Evolutionary conservation across 176 grass and related monocot species (phyloP), one percentile per base, ranked within the genome.

Genomic region (Carex pumila): DNA sequence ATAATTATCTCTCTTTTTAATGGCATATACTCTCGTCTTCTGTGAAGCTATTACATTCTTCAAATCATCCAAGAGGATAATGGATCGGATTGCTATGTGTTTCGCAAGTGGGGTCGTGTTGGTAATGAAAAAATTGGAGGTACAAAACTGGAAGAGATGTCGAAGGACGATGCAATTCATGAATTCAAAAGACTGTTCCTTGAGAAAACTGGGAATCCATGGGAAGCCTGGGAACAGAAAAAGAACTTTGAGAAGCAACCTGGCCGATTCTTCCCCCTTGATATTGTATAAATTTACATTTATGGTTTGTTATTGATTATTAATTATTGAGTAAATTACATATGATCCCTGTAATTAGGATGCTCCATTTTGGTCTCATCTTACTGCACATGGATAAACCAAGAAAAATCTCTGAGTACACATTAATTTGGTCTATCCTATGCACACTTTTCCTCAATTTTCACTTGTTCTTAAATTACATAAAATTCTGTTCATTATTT

Each of bases 131-230:
- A 84, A 90, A 94, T 98, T 90, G 95, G 95, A 85, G 86, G 89
- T 36, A 84, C 61, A 39, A 98, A 98, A 62, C 62, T 98, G 30
- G 95, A 97, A 68, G 90, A 91, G 87, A 90, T 93, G 92, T 50
- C 88, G n/a, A 98, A 98, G 84, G 65, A 80, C 76, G 91, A 94
- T 75, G 95, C 95, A 68, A 93, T 98, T 85, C 79, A 71, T 5
- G 85, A 94, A 87, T 98, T 98, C 72, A 98, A 90, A 98, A 91
- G 91, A 90, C 74, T 98, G 64, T 98, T 98, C 92, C 89, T 94
- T 79, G 95, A 94, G 65, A 98, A 98, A 85, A 98, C 95, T 79
- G 92, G 95, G 69, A 98, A 98, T 65, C 86, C 85, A 12, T 98
- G 95, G 95, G 90, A 94, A 90, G 87, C 95, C 85, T 98, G 95